A percentile compares a stretch with the other conserved stretches of the same genome.
phyloP scores from a whole-genome alignment of 805 yeast genomes.

The Suhomyces canberraensis region DNA sequence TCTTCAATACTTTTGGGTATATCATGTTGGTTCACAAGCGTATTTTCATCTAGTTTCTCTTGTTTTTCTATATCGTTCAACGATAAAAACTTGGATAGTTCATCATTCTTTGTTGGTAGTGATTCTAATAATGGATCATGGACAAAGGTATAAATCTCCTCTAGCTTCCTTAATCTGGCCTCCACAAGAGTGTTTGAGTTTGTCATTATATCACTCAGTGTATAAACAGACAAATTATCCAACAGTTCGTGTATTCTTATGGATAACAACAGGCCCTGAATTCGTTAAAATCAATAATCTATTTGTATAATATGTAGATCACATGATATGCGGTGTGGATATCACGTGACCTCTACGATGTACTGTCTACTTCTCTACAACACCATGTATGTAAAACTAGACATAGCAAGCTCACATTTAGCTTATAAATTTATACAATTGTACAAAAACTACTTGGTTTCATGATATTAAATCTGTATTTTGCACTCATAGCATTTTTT shows the following conservation, averaged over 20 bases:
- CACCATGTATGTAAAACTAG: too few relatives aligned
- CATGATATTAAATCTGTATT: too few relatives aligned
- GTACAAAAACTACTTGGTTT: too few relatives aligned
- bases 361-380: too few relatives aligned
- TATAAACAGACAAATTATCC: too few relatives aligned
- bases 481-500: too few relatives aligned
- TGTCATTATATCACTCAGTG: slow-evolving; percentile 1
- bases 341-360: slow-evolving; percentile 17
- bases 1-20: slow-evolving; percentile 1
- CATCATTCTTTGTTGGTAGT: slow-evolving; percentile 1
- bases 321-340: slow-evolving; percentile 20
- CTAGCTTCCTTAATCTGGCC: slow-evolving; percentile 16
- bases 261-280: too few relatives aligned
- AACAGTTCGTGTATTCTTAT: too few relatives aligned
- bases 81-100: slow-evolving; percentile 5
- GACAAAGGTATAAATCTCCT: slow-evolving; percentile 19
- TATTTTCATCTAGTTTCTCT: slow-evolving; percentile 2
- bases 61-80: neutral
- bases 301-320: neutral
- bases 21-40: slow-evolving; percentile 1
- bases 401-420: too few relatives aligned
- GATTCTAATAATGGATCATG: slow-evolving; percentile 10
- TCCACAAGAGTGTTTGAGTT: slow-evolving; percentile 5
- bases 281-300: too few relatives aligned
- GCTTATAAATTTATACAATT: too few relatives aligned